Percentiles rank a stretch among this genome's conserved stretches.
These are phyloP conservation scores for Pichia ethanolica DNA, from an alignment of 805 yeast species.

Conservation along the genomic window DNA sequence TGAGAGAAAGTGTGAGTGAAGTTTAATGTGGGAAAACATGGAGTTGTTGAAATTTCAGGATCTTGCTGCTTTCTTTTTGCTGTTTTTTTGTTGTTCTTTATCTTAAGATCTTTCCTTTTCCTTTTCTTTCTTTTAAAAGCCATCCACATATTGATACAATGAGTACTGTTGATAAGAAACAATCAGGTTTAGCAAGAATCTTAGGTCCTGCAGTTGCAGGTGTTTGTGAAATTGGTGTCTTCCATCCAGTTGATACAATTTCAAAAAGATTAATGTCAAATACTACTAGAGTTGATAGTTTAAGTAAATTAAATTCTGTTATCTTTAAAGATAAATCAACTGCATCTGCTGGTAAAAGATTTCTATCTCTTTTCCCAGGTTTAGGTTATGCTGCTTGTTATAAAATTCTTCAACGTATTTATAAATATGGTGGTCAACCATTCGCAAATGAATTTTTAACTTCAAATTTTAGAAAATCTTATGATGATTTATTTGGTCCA, in stretches of 20 bases:
- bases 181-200: constrained; percentile 83
- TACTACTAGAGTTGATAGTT: constrained; percentile 56
- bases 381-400: constrained; percentile 97
- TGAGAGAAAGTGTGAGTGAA: no score
- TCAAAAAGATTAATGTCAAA: constrained; percentile 92
- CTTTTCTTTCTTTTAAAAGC: no score
- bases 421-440: constrained; percentile 99
- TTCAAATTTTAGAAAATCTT: constrained; percentile 59
- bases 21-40: no score
- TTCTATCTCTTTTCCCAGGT: constrained; percentile 90
- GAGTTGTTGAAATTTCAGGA: no score
- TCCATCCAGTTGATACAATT: constrained; percentile 98
- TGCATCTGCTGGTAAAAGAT: constrained; percentile 61
- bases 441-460: constrained; percentile 90
- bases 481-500: constrained; percentile 74
- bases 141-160: constrained; percentile 5
- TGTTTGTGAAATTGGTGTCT: constrained; percentile 89
- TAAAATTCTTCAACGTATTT: constrained; percentile 93
- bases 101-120: no score
- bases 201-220: constrained; percentile 99
- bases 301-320: constrained; percentile 69
- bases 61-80: no score
- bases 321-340: constrained; percentile 78
- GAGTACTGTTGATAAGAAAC: constrained; percentile 58
- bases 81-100: no score